Evolutionary conservation across 2,329 filamentous ascomycete species (phyloP), one percentile per base, ranked within the genome.

Genomic region (Trichoderma sp.): DNA sequence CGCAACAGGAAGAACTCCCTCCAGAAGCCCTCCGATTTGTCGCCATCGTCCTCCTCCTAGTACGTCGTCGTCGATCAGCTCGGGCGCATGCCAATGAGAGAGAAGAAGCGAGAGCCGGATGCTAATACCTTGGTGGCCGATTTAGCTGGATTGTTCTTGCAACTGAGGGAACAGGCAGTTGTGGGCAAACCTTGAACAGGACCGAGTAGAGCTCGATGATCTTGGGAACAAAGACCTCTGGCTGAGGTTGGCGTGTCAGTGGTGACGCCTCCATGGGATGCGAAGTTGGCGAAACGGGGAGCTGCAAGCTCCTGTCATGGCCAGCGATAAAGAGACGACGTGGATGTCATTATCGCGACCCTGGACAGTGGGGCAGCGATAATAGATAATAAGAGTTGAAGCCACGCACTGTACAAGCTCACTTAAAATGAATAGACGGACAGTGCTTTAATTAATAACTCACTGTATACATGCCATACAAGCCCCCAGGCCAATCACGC

Each of bases 21-120:
- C 96, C 96, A 99, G 83, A 98, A 99, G 57, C 94, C 95, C 73
- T 97, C 94, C 0, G 93, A 89, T 74, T 92, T 92, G 32, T 94
- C 91, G 66, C 85, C 82, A 72, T 90, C 88, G 73, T 92, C 87
- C 70, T 90, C 88, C 74, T 91, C 89, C 83, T 92, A 80, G 74
- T 69, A 64, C 51, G 71, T 30, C 70, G 66, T 70, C 66, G 60
- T 74, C 73, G 73, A 75, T 82, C 78, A 81, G 77, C 77, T 75
- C 77, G 61, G 73, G 76, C 61, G 71, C 75, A 72, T 74, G 51
- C 64, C 34, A 47, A 28, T 57, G 24, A n/a, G n/a, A 26, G 28
- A 30, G 64, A 76, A 64, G 18, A 56, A 36, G 68, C 57, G 34
- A 57, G 30, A 57, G 58, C 57, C 24, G 39, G 66, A 47, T 30